Evolutionary conservation across 1,284 basidiomycete genomes (phyloP), one percentile per base, ranked within the genome.

Genomic region (Puccinia polysora): DNA sequence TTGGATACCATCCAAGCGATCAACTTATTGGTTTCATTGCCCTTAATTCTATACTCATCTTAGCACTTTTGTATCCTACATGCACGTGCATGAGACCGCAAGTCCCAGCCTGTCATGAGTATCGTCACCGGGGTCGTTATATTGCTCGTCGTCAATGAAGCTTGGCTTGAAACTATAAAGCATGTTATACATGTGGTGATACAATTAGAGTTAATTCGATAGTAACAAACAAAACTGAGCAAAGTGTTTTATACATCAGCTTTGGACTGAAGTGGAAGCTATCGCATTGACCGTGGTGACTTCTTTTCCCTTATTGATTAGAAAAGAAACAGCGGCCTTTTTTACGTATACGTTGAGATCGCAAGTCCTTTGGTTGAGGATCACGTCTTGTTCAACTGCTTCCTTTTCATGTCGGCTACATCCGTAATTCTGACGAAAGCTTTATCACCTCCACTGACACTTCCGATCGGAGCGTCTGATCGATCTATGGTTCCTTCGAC

Each of bases 371-470:
- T 18, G 5, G 32, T 34, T 56, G 32, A 56, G 38, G 55, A 14
- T 36, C 38, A 30, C 18, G 53, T 36, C 55, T 62, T 62, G 15
- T 40, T 25, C 59, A 62, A 15, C 25, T 62, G 59, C 38, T 62
- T 47, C 25, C 43, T 34, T 28, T 47, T 62, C 20, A 25, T 40
- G 25, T 25, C 43, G 25, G 59, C 59, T 7, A 68, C 52, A 36
- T 68, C 65, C 15, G 52, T 68, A 6, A 70, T 30, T 52, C 30
- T 36, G 4, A 62, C 68, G 52, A 60, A 70, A 32, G 68, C 55
- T 30, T 62, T 62, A 28, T 70, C 62, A 28, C 40, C 68, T 43
- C 65, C 55, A 50, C 56, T 70, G 12, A 60, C 58, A 53, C 68
- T 62, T 15, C 68, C 56, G 12, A 70, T 50, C 28, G 20, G 58